Evolutionary conservation across 1,139 yeast species (phyloP), one percentile per base, ranked within the genome.

Genomic region (Sugiyamaella castrensis): DNA sequence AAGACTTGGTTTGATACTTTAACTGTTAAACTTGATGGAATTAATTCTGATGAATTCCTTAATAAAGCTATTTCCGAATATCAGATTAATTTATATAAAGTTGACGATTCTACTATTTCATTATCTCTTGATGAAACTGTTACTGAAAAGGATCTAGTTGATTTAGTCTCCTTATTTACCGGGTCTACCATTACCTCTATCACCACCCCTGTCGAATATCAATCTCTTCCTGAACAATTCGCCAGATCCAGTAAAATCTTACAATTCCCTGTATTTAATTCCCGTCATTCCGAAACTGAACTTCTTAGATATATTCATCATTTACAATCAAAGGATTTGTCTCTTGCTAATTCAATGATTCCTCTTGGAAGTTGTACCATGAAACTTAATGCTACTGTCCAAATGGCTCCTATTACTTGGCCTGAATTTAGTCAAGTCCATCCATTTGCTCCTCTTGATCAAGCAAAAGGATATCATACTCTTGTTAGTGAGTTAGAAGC

Each of bases 301-400:
- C 84, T 92, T 85, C 77, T 92, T 60, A 81, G 98, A 67, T 92
- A 92, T 71, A 74, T 92, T 62, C 94, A 88, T 66, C 78, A 80
- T 56, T 75, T 92, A 53, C 98, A 92, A 71, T 74, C 83, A 53
- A 88, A 86, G 71, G 98, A 92, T 71, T 75, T 92, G 57, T 91
- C 98, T 0, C 76, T 92, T 55, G 96, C 98, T 27, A 87, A 89
- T 66, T 87, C 97, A 11, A 92, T 92, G 98, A 92, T 92, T 56
- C 95, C 98, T 37, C 78, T 92, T 57, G 98, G 98, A 32, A 88
- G 96, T 8, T 92, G 98, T 74, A 92, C 98, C 32, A 92, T 92
- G 98, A 92, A 92, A 70, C 77, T 92, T 63, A 92, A 92, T 65
- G 85, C 96, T 46, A 91, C 98, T 1, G 95, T 89, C 12, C 94